A percentile compares a stretch with the other conserved stretches of the same genome.
Conservation (phyloP, 2,329 filamentous ascomycete species). For the Dothideomycetidae sp. region DNA sequence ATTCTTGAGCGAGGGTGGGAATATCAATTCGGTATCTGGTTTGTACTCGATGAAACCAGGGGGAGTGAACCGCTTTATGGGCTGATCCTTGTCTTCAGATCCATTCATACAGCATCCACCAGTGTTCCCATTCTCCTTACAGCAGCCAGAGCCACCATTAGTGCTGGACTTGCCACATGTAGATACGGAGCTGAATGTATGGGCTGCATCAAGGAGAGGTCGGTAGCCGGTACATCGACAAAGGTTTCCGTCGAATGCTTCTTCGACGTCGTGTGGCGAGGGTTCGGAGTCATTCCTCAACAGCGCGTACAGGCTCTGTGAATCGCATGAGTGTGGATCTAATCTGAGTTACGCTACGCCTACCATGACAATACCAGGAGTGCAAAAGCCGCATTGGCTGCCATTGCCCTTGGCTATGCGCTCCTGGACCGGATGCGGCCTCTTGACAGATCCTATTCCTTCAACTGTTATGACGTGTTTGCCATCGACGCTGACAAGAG, state of each 20-base stretch:
- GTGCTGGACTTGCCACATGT: constrained; percentile 41
- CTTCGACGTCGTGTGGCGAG: constrained; percentile 72
- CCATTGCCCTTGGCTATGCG: constrained; percentile 82
- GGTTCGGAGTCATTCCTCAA: constrained; percentile 71
- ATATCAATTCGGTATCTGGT: constrained; percentile 87
- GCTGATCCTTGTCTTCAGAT: constrained; percentile 26
- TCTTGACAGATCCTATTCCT: constrained; percentile 78
- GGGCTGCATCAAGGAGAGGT: constrained; percentile 84
- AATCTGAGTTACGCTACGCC: constrained; percentile 8
- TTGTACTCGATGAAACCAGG: constrained; percentile 92
- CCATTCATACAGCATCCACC: constrained; percentile 20
- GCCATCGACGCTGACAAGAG: constrained; percentile 81
- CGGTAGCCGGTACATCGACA: constrained; percentile 93
- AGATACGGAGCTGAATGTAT: constrained; percentile 59
- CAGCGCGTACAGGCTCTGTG: constrained; percentile 73
- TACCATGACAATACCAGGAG: constrained; percentile 88
- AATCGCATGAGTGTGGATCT: not conserved
- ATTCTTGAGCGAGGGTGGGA: constrained; percentile 71
- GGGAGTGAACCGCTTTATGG: constrained; percentile 55
- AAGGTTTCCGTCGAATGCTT: constrained; percentile 92
- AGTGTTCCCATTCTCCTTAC: constrained; percentile 44
- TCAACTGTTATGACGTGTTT: constrained; percentile 98
- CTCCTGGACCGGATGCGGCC: constrained; percentile 80
- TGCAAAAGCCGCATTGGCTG: constrained; percentile 92
- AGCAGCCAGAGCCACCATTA: constrained; percentile 54